Percentiles rank a stretch among this genome's conserved stretches.
These are phyloP conservation scores for Gaeumannomyces sp. DNA, from an alignment of 2,329 filamentous ascomycete species.

Conservation along the genomic window DNA sequence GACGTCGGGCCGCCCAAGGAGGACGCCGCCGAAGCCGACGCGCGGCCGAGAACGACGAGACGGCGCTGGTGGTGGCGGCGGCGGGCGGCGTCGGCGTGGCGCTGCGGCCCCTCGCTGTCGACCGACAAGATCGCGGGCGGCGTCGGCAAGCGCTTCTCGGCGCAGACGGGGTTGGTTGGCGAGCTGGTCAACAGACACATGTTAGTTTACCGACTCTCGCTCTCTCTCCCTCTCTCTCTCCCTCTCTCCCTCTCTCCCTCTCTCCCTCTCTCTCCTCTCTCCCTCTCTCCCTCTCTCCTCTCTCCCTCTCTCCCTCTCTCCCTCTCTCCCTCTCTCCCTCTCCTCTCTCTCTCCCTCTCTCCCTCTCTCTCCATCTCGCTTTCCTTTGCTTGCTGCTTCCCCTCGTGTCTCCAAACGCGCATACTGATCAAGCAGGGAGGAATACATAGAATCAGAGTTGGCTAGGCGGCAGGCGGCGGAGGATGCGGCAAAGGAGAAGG, in stretches of 20 bases:
- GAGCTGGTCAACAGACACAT: conserved; percentile 69
- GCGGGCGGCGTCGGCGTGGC: conserved; percentile 14
- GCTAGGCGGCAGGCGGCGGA: conserved; percentile 50
- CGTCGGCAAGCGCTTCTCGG: conserved; percentile 54
- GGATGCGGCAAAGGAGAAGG: conserved; percentile 2
- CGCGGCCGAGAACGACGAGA: conserved; percentile 24
- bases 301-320: conserved; percentile 20
- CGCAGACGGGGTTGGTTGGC: conserved; percentile 62
- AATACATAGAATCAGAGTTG: conserved; percentile 77
- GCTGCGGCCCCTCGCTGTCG: conserved; percentile 7
- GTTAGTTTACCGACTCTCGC: conserved; percentile 46
- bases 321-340: not conserved
- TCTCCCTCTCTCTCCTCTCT: not conserved
- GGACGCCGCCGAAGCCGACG: conserved; percentile 13
- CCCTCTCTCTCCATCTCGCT: not conserved
- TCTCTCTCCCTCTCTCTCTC: conserved; percentile 20
- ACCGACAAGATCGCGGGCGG: conserved; percentile 18
- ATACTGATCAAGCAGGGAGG: conserved; percentile 71
- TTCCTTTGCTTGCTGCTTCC: too few species aligned
- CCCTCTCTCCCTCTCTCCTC: conserved; percentile 2
- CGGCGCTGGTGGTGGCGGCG: conserved; percentile 30
- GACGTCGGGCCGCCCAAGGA: conserved; percentile 18
- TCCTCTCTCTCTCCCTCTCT: not conserved
- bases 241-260: not conserved
- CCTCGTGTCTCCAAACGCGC: conserved; percentile 19